Evolutionary conservation across 371 early-diverging fungal genomes (phyloP), one percentile per base, ranked within the genome.

Genomic region (Haplosporangium sp.): DNA sequence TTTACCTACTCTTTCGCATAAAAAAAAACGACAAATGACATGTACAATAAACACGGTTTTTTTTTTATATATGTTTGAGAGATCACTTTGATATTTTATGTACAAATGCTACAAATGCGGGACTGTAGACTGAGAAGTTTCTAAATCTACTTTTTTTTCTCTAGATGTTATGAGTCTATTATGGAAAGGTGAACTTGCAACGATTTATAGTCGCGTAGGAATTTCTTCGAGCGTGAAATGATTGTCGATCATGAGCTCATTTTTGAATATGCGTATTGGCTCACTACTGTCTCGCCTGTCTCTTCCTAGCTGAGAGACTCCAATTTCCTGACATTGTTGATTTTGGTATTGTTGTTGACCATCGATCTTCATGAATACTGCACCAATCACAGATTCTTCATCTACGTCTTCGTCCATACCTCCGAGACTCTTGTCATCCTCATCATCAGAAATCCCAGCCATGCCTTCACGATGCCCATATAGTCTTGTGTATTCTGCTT

Each of bases 191-290:
- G 17, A 17, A 56, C 10, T 34, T 9, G 34, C 27, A 17, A 8
- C 27, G 27, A 27, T 27, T 58, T 58, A 76, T 9, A 77, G 55
- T 6, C 65, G 68, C 66, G 69, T 61, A 19, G 77, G 77, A 35
- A 77, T 77, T 44, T 77, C 66, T 62, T 77, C 77, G 1, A 77
- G 63, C 11, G 58, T 38, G 47, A 77, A 77, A 17, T 65, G 65
- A 47, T 72, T 72, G 48, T 72, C 72, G 15, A 69, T 72, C 65
- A 72, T 44, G 4, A 69, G 27, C 37, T 72, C 77, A 19, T 62
- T 77, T 38, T 73, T 69, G 61, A 44, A 37, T 13, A 70, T 19
- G 13, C 76, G 67, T n/a, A 67, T 67, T 0, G 71, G 76, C 40
- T 71, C 60, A n/a, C 20, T 61, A n/a, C 20, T 42, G 27, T 61